phyloP scores from a whole-genome alignment of 139 green algal species.

The Medakamo hakoo region DNA sequence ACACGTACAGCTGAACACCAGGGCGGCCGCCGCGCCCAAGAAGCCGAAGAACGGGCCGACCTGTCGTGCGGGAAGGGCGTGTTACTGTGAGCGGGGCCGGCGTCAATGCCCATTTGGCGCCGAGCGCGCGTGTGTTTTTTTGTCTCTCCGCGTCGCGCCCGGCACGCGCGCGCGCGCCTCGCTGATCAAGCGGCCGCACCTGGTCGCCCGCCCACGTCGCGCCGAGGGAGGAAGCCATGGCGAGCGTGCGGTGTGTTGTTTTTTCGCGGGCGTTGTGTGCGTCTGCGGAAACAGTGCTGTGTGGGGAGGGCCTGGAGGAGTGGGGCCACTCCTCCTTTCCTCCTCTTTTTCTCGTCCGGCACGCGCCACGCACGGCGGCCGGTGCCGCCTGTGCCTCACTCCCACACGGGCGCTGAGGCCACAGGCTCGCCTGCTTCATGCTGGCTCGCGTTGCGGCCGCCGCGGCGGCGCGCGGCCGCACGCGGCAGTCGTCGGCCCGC shows the following conservation, averaged over 20 bases:
- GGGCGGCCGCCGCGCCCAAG: conserved; percentile 77
- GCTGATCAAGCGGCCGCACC: neutral
- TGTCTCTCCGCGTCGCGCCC: too few species aligned
- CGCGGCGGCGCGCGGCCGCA: too few species aligned
- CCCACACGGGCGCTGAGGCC: too few species aligned
- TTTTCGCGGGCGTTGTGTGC: neutral
- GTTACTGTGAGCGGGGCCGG: neutral
- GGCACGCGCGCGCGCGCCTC: neutral
- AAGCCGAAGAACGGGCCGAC: conserved; percentile 94
- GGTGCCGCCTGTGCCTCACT: neutral
- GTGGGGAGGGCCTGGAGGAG: neutral
- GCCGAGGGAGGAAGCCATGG: neutral
- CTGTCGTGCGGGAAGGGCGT: conserved; percentile 7
- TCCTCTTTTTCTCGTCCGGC: neutral
- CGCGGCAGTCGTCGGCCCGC: neutral
- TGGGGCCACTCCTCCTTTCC: neutral
- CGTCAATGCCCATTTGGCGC: conserved; percentile 2
- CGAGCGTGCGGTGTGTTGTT: neutral
- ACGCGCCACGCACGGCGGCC: neutral
- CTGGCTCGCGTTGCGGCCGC: too few species aligned
- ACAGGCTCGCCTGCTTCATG: too few species aligned
- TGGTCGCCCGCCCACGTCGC: conserved; percentile 14
- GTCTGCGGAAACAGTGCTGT: neutral
- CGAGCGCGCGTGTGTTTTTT: neutral
- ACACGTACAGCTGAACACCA: conserved; percentile 92